Base-by-base conservation (phyloP, 2,329 filamentous ascomycete species). In the Rhynchosporium agropyri region DNA sequence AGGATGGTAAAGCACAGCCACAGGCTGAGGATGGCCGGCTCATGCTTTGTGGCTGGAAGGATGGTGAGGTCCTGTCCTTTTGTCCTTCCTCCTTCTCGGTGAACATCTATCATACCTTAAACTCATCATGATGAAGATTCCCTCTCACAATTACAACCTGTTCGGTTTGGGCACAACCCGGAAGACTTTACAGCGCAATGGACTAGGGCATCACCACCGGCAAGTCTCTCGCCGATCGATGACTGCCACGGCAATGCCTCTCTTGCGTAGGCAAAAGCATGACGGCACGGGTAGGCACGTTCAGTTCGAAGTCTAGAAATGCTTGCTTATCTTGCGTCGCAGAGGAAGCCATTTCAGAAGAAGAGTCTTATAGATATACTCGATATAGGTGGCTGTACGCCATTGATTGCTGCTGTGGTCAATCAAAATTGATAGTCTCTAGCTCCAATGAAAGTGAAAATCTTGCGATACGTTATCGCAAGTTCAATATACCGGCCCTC, bases 371-470 rank as follows among this genome's bases (percentile, higher is more conserved):
- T 58, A 63, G 49, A 58, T 73, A 72, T 57, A 66, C 69, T 60
- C 67, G 72, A 29, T 69, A 73, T 55, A 63, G 71, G 31, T 73
- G 71, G 69, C 62, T 74, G 71, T 70, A 63, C 49, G 10, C 29
- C n/a, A 48, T 48, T 20, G 65, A 31, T 4, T 15, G 63, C 31
- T 42, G 33, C 59, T 40, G 31, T 29, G 49, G 57, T 33, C 38
- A n/a, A 51, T 13, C 45, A 67, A 62, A 65, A 63, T 60, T 40
- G 10, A 28, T n/a, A 13, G 15, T 51, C 20, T 56, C 38, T 59
- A 74, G 71, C 62, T 67, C 60, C 50, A 58, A 69, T 40, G 70
- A 74, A 62, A 49, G 65, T 40, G 45, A 70, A 58, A 67, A 74
- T 36, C 69, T 71, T 36, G 68, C 69, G 9, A 61, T 63, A 43